Percentiles rank a stretch among this genome's conserved stretches.
phyloP scores from a whole-genome alignment of 2,329 filamentous ascomycete genomes.

The Daldinia sp. region DNA sequence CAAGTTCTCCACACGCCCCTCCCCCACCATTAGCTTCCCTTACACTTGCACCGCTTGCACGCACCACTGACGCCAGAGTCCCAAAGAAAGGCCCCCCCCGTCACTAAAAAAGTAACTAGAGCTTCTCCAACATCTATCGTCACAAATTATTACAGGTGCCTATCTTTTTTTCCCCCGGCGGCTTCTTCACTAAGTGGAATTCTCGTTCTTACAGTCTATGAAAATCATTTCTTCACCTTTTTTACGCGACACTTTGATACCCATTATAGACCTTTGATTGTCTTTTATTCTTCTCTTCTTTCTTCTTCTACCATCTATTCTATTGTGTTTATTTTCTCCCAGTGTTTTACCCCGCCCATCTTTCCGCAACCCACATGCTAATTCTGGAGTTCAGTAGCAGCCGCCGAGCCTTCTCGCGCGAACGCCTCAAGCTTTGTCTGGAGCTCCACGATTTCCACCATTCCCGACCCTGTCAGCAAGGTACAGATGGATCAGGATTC shows the following conservation, averaged over 20 bases:
- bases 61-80: slow-evolving; percentile 41
- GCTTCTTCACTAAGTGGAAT: background rate
- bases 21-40: slow-evolving; percentile 48
- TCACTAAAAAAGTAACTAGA: slow-evolving; percentile 42
- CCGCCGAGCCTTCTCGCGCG: slow-evolving; percentile 66
- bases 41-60: slow-evolving; percentile 38
- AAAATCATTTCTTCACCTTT: slow-evolving; percentile 23
- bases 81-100: slow-evolving; percentile 32
- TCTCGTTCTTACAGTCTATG: slow-evolving; percentile 20
- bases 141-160: slow-evolving; percentile 34
- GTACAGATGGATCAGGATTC: slow-evolving; percentile 69
- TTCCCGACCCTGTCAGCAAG: slow-evolving; percentile 58
- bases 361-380: slow-evolving; percentile 65
- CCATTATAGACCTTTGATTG: slow-evolving; percentile 38
- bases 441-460: slow-evolving; percentile 59
- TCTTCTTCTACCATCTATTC: slow-evolving; percentile 26
- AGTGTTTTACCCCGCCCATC: slow-evolving; percentile 42
- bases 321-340: slow-evolving; percentile 22
- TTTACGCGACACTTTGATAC: slow-evolving; percentile 40
- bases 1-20: slow-evolving; percentile 44
- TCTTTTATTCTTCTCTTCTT: slow-evolving; percentile 29
- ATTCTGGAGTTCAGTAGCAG: slow-evolving; percentile 60
- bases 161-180: slow-evolving; percentile 12
- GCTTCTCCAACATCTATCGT: slow-evolving; percentile 44
- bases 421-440: slow-evolving; percentile 60